Base-by-base conservation (phyloP, 1,284 basidiomycete genomes). In the Microbotryum saponariae region DNA sequence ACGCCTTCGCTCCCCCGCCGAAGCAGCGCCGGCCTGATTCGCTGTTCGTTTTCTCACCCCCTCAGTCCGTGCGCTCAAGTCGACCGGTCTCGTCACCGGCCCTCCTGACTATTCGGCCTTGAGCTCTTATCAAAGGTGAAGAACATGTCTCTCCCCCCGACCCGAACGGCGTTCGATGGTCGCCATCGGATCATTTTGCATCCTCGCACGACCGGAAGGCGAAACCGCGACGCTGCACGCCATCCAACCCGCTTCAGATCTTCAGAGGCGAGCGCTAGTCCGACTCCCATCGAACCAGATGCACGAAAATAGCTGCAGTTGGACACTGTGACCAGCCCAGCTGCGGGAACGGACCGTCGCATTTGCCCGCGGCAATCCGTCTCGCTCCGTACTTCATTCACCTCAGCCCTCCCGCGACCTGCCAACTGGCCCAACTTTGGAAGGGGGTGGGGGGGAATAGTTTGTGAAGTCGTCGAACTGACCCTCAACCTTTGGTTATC, bases 51-150 rank as follows among this genome's bases (percentile, higher is more conserved):
- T 42, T 18, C 37, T 6, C 7, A 20, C 52, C 21, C 45, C n/a
- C 20, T 6, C 73, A 91, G 90, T 85, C 80, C 89, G 93, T 75
- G 88, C 93, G 55, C 91, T 94, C 83, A 97, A 96, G 83, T 82
- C 83, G 61, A 80, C 93, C 63, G 90, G 89, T 67, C 83, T 97
- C 72, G 84, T 91, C 73, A 82, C 85, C 65, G 89, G 88, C 49
- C 81, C 85, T 20, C 91, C 93, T 56, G 81, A 83, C 68, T 97
- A 91, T 76, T 75, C 79, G 29, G 77, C 85, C 25, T 78, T 88
- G 48, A 77, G 82, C 61, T 84, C 82, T 58, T 88, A 94, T 71
- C 78, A 80, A 61, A 78, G 78, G 79, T 79, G 56, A 68, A 77
- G 71, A 9, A n/a, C 8, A 31, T 7, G 29, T 29, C 5, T 29